These are phyloP conservation scores for Wickerhamomyces sp. DNA, from an alignment of 1,139 yeast species.

Conservation along the genomic window DNA sequence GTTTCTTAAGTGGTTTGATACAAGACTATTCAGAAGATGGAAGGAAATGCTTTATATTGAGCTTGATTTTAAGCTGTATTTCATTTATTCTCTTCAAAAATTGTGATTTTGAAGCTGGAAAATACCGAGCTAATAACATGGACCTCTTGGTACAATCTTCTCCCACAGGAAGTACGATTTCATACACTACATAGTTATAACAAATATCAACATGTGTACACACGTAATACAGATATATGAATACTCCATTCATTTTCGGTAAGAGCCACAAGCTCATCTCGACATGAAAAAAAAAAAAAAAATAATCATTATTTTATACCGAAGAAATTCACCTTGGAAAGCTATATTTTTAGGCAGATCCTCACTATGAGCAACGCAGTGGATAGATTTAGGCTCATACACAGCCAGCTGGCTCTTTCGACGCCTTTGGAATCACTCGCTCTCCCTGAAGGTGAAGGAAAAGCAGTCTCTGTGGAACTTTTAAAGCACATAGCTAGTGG, in stretches of 20 bases:
- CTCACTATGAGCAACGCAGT: neutral
- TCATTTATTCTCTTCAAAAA: neutral
- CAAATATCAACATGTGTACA: no score
- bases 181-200: no score
- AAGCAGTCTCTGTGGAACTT: slow-evolving; percentile 1
- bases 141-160: no score
- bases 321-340: no score
- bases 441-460: slow-evolving; percentile 4
- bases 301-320: no score
- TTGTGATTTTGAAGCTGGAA: neutral
- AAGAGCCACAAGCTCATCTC: neutral
- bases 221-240: no score
- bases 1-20: neutral
- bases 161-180: no score
- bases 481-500: slow-evolving; percentile 12
- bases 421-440: slow-evolving; percentile 7
- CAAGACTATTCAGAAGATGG: neutral
- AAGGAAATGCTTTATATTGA: neutral
- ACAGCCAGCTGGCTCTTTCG: slow-evolving; percentile 12
- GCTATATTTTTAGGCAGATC: no score
- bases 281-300: neutral
- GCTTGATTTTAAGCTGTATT: neutral
- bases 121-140: neutral
- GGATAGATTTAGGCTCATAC: slow-evolving; percentile 9
- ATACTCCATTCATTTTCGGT: neutral